Evolutionary conservation across 192 early-diverging fungal species (phyloP), one percentile per base, ranked within the genome.

Genomic region (Coemansia sp.): DNA sequence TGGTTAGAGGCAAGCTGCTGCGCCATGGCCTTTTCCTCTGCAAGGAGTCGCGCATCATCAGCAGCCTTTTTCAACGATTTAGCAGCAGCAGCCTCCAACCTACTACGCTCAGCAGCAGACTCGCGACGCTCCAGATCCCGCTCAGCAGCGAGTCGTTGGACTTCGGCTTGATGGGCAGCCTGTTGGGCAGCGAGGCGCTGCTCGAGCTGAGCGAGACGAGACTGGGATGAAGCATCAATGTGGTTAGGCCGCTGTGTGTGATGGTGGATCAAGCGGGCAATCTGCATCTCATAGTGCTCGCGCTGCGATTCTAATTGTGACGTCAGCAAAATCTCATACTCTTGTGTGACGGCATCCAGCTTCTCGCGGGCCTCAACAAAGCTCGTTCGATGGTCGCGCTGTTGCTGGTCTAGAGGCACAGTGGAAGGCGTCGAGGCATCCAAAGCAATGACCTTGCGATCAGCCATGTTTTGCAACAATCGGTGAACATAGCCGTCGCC

Each of bases 401-500:
- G 64, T 8, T 6, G 57, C 47, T 22, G 47, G 47, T 22, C 47
- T 50, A 20, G 47, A 50, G 47, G 47, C 47, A 7, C 62, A 5
- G 22, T 43, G 39, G 39, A 20, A 31, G 61, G 41, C 18, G 34
- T 47, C 20, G 63, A 22, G 70, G 65, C 29, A 16, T 95, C 81
- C 33, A 98, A 74, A 63, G 98, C 95, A 16, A 98, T 95, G 16
- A 99, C 71, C 70, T 97, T 97, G 15, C 96, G 96, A 68, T 97
- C 97, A 1, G 87, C 78, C 49, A 87, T 92, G 77, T 95, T 97
- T 72, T 97, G 96, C 53, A 98, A 89, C 72, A 98, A 65, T 5
- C 97, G 89, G 77, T 99, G 97, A 10, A 99, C 96, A 72, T 98
- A 93, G 2, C 94, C 97, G 74, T 99, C 97, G 6, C 97, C 94